These are phyloP conservation scores for Fistulina hepatica DNA, from an alignment of 1,284 basidiomycete genomes.

Conservation along the genomic window DNA sequence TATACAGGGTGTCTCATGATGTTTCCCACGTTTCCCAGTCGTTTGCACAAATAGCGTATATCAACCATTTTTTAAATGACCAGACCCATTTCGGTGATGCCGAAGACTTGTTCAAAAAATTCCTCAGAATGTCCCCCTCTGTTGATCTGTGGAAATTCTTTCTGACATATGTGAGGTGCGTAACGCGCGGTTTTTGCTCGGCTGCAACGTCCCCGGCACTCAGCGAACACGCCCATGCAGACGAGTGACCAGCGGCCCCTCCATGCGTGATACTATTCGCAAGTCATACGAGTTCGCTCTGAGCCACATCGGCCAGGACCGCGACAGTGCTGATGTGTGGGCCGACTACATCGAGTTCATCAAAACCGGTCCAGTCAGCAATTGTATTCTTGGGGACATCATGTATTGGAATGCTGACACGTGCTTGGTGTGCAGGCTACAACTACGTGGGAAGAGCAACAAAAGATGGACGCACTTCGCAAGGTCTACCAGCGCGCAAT, in stretches of 20 bases:
- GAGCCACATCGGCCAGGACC: constrained; percentile 81
- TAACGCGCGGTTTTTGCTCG: constrained; percentile 11
- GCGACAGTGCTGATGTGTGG: constrained; percentile 69
- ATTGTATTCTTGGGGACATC: neutral
- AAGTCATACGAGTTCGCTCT: constrained; percentile 94
- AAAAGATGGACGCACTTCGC: constrained; percentile 88
- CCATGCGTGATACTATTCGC: constrained; percentile 63
- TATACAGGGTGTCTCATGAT: constrained; percentile 3
- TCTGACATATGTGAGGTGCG: constrained; percentile 70
- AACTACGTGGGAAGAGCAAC: constrained; percentile 90
- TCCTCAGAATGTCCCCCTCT: constrained; percentile 70
- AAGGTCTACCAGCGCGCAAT: constrained; percentile 91
- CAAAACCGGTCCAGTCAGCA: constrained; percentile 40
- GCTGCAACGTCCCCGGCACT: constrained; percentile 8
- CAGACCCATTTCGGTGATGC: constrained; percentile 57
- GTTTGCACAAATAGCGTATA: constrained; percentile 70
- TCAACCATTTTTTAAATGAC: constrained; percentile 63
- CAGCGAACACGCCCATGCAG: constrained; percentile 39
- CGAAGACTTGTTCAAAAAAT: constrained; percentile 72
- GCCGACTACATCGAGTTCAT: constrained; percentile 78
- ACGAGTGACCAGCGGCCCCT: constrained; percentile 31
- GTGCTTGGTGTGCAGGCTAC: constrained; percentile 33
- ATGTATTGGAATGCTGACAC: constrained; percentile 4
- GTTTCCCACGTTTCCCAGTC: constrained; percentile 39
- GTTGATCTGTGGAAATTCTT: constrained; percentile 86